These are phyloP conservation scores for Vitis hybrid DNA, from an alignment of 177 flowering plant species.

Conservation along the genomic window DNA sequence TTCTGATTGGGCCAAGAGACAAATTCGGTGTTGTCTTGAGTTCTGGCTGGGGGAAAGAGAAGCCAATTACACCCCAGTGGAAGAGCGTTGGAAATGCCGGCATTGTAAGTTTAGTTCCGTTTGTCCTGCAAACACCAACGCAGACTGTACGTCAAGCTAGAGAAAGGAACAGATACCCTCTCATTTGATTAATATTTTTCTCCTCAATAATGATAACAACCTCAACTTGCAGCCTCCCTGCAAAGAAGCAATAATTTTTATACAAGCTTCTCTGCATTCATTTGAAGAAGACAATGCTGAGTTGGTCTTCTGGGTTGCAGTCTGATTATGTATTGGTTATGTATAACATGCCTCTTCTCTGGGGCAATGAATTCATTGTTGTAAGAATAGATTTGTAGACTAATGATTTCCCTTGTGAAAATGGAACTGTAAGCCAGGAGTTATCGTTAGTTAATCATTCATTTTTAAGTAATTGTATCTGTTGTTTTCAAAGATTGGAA, in stretches of 20 bases:
- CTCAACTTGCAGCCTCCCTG: neutral
- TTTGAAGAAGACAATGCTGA: too few relatives aligned
- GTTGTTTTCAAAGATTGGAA: too few relatives aligned
- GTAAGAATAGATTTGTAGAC: neutral
- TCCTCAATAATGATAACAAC: neutral
- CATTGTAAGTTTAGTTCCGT: constrained; percentile 55
- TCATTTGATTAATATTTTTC: neutral
- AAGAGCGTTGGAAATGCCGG: constrained; percentile 84
- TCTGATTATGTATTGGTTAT: neutral
- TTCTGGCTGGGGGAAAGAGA: constrained; percentile 77
- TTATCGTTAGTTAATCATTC: neutral
- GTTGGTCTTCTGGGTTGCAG: too few relatives aligned
- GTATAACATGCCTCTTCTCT: neutral
- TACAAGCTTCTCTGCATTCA: neutral
- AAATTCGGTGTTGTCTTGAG: constrained; percentile 49
- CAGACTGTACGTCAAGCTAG: constrained; percentile 10
- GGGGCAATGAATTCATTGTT: neutral
- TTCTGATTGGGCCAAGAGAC: constrained; percentile 46
- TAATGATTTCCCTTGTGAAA: neutral
- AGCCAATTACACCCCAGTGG: constrained; percentile 49
- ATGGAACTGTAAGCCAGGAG: neutral
- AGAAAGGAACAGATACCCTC: neutral
- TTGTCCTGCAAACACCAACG: constrained; percentile 40
- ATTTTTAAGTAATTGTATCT: too few relatives aligned
- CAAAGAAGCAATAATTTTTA: neutral